A percentile compares a stretch with the other conserved stretches of the same genome.
Conservation (phyloP, 2,329 filamentous ascomycete genomes). For the Moelleriella libera region DNA sequence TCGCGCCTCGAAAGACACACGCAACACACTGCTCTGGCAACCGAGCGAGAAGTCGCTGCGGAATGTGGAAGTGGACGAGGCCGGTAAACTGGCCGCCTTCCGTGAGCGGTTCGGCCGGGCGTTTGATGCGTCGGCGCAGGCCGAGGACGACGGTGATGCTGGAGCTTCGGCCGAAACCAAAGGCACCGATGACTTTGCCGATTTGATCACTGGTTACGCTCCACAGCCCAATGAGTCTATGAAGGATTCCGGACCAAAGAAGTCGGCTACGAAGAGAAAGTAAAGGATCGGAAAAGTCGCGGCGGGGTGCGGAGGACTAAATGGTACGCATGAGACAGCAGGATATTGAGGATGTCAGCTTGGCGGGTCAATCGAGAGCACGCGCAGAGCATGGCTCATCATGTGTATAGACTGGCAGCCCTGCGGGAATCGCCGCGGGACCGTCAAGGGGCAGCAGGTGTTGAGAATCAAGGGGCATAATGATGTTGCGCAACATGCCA, state of each 20-base stretch:
- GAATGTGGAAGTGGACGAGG: conserved; percentile 91
- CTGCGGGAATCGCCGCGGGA: no score
- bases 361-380: no score
- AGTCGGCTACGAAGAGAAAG: conserved; percentile 33
- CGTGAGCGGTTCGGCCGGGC: conserved; percentile 68
- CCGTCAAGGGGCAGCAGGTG: no score
- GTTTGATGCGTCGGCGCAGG: conserved; percentile 51
- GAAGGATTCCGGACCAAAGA: conserved; percentile 23
- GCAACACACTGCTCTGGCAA: conserved; percentile 87
- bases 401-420: no score
- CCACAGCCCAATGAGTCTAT: conserved; percentile 20
- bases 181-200: conserved; percentile 22
- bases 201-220: conserved; percentile 37
- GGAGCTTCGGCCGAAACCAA: conserved; percentile 15
- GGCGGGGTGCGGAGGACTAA: no score
- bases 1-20: conserved; percentile 61
- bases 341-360: no score
- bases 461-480: no score
- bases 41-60: conserved; percentile 65
- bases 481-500: no score
- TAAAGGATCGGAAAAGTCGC: conserved; percentile 9
- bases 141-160: conserved; percentile 14
- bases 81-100: conserved; percentile 77
- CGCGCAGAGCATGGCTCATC: no score
- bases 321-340: no score